phyloP scores from a whole-genome alignment of 2,329 filamentous ascomycete genomes.

The Albophoma yamanashiensis region DNA sequence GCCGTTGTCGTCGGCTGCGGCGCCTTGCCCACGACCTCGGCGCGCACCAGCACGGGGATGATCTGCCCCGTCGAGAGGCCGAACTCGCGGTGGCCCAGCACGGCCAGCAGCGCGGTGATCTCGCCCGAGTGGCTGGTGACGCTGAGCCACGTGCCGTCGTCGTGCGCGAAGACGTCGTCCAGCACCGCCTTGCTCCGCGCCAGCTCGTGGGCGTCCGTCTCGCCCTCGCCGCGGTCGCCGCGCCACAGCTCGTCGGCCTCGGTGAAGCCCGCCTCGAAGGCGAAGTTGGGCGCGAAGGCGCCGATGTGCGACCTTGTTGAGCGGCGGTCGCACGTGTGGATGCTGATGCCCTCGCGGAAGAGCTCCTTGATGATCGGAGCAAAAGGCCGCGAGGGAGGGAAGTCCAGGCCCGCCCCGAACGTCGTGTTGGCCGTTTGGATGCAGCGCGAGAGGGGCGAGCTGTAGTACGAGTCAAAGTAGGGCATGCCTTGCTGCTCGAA shows the following conservation, averaged over 20 bases:
- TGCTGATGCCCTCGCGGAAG: slow-evolving; percentile 54
- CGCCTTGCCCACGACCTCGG: slow-evolving; percentile 26
- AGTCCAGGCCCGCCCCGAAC: slow-evolving; percentile 36
- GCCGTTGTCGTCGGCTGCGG: slow-evolving; percentile 18
- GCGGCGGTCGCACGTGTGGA: slow-evolving; percentile 59
- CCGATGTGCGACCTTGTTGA: slow-evolving; percentile 43
- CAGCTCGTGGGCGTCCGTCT: slow-evolving; percentile 36
- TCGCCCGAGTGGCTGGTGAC: slow-evolving; percentile 51
- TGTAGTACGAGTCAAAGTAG: slow-evolving; percentile 53
- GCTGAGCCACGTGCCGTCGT: slow-evolving; percentile 44
- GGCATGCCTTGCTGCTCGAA: slow-evolving; percentile 44
- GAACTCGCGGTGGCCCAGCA: slow-evolving; percentile 52
- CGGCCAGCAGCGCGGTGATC: slow-evolving; percentile 39
- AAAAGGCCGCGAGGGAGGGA: slow-evolving; percentile 42
- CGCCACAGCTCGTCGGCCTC: slow-evolving; percentile 41
- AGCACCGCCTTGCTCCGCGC: slow-evolving; percentile 36
- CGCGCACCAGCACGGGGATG: slow-evolving; percentile 57
- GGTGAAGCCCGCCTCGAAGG: slow-evolving; percentile 49
- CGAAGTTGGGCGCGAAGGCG: slow-evolving; percentile 37
- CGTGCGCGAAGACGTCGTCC: slow-evolving; percentile 44
- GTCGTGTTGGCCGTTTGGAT: slow-evolving; percentile 52
- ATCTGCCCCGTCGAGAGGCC: slow-evolving; percentile 54
- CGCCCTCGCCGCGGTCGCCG: slow-evolving; percentile 27
- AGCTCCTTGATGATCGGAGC: slow-evolving; percentile 51
- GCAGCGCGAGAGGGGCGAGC: slow-evolving; percentile 52